phyloP scores from a whole-genome alignment of 2,329 filamentous ascomycete genomes.

The Aspergillus chevalieri region DNA sequence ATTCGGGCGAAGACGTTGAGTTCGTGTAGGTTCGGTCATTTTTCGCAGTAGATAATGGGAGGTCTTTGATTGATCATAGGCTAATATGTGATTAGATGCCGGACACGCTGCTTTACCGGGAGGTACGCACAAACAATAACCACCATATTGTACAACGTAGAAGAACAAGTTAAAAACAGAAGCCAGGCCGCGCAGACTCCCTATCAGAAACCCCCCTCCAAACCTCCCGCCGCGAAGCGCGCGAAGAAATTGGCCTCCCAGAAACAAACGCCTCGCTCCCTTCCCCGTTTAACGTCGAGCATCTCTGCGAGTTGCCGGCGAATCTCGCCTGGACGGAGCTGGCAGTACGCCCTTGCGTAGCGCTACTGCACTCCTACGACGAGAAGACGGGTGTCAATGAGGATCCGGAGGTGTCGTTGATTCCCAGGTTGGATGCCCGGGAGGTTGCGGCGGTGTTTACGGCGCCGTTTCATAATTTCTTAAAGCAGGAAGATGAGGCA shows the following conservation, averaged over 20 bases:
- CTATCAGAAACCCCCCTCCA: constrained; percentile 58
- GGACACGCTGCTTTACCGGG: constrained; percentile 84
- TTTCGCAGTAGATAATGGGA: neutral
- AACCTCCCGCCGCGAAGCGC: constrained; percentile 82
- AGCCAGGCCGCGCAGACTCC: constrained; percentile 46
- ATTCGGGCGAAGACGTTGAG: constrained; percentile 55
- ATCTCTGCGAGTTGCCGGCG: constrained; percentile 76
- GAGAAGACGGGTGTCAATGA: constrained; percentile 36
- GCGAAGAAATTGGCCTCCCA: constrained; percentile 87
- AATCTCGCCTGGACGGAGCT: constrained; percentile 68
- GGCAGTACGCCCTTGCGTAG: constrained; percentile 69
- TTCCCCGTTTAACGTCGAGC: constrained; percentile 73
- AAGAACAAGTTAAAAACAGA: neutral
- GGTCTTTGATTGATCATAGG: neutral
- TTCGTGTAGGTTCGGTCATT: constrained; percentile 41
- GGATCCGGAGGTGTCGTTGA: constrained; percentile 63
- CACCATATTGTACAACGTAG: neutral
- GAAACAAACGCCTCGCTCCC: constrained; percentile 63
- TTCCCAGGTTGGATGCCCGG: constrained; percentile 75
- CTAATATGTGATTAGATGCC: constrained; percentile 43
- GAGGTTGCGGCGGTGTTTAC: constrained; percentile 94
- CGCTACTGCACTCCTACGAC: constrained; percentile 64
- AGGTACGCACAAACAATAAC: constrained; percentile 51
- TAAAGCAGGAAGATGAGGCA: constrained; percentile 56
- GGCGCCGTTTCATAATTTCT: constrained; percentile 78